These are phyloP conservation scores for Trypanosomatidae sp. DNA, from an alignment of 208 protist species.

Conservation along the genomic window DNA sequence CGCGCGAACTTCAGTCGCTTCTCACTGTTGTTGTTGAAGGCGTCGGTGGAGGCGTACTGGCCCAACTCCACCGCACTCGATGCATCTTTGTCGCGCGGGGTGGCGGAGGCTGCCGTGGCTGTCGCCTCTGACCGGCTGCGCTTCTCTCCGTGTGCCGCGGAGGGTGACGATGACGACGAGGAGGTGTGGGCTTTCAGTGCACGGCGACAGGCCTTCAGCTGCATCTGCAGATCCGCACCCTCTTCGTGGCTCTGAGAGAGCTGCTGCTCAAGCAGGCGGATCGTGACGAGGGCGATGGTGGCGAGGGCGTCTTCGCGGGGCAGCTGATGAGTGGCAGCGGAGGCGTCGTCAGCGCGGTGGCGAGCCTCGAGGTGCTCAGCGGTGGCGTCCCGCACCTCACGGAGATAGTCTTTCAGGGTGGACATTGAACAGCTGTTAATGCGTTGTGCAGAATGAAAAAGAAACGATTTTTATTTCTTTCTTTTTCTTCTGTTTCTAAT, in stretches of 20 bases:
- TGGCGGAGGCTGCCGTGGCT: neutral
- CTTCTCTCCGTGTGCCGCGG: constrained; percentile 6
- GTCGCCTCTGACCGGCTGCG: constrained; percentile 12
- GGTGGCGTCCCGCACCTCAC: constrained; percentile 15
- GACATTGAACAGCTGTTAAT: neutral
- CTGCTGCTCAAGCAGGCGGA: constrained; percentile 43
- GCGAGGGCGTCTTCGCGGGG: constrained; percentile 35
- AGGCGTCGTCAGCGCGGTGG: constrained; percentile 11
- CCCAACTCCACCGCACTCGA: constrained; percentile 44
- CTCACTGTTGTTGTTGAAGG: constrained; percentile 49
- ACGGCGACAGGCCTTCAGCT: constrained; percentile 44
- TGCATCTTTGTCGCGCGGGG: neutral
- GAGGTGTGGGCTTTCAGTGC: constrained; percentile 24
- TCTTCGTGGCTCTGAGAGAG: neutral
- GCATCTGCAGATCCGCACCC: constrained; percentile 9
- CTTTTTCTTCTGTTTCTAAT: no score
- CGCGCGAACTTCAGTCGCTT: constrained; percentile 78
- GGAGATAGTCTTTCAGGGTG: constrained; percentile 25
- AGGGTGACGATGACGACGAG: neutral
- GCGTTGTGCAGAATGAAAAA: neutral
- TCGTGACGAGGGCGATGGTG: constrained; percentile 36
- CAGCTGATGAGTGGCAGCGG: constrained; percentile 1
- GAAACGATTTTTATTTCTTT: neutral
- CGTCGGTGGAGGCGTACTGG: constrained; percentile 62
- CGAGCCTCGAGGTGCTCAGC: constrained; percentile 19